Conservation (phyloP, 2,329 filamentous ascomycete species). For the Malbranchea zuffiana region DNA sequence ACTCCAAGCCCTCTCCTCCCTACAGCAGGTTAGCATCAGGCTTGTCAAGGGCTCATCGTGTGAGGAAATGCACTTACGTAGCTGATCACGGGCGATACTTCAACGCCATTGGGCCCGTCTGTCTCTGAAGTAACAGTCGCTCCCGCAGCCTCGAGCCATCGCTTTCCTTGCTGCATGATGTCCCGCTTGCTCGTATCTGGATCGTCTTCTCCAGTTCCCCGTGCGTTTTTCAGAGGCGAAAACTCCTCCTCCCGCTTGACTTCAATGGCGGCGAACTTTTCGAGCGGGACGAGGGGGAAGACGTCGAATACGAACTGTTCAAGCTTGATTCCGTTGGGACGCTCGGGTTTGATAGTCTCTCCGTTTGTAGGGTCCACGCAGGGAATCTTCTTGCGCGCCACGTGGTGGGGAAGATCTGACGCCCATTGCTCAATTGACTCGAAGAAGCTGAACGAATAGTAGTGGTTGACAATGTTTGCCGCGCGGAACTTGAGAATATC, state of each 20-base stretch:
- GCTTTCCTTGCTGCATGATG: slow-evolving; percentile 78
- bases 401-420: slow-evolving; percentile 81
- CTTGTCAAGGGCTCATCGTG: neutral
- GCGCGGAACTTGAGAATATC: slow-evolving; percentile 88
- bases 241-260: slow-evolving; percentile 97
- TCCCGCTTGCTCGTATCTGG: slow-evolving; percentile 84
- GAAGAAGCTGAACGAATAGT: slow-evolving; percentile 91
- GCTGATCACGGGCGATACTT: slow-evolving; percentile 86
- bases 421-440: slow-evolving; percentile 81
- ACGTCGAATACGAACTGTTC: slow-evolving; percentile 99
- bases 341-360: slow-evolving; percentile 76
- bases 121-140: slow-evolving; percentile 58
- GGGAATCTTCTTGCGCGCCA: slow-evolving; percentile 97
- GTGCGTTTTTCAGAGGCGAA: slow-evolving; percentile 87
- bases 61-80: slow-evolving; percentile 58
- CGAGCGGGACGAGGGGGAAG: slow-evolving; percentile 75
- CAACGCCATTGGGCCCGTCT: slow-evolving; percentile 55
- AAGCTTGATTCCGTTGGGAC: slow-evolving; percentile 96
- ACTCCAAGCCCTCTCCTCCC: slow-evolving; percentile 54
- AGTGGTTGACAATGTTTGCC: slow-evolving; percentile 99
- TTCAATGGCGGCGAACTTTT: slow-evolving; percentile 91
- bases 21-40: slow-evolving; percentile 21
- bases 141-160: slow-evolving; percentile 73
- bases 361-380: slow-evolving; percentile 65
- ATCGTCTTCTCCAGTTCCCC: slow-evolving; percentile 80